Conservation (phyloP, 345 rosid genomes). For the Kernera saxatilis region DNA sequence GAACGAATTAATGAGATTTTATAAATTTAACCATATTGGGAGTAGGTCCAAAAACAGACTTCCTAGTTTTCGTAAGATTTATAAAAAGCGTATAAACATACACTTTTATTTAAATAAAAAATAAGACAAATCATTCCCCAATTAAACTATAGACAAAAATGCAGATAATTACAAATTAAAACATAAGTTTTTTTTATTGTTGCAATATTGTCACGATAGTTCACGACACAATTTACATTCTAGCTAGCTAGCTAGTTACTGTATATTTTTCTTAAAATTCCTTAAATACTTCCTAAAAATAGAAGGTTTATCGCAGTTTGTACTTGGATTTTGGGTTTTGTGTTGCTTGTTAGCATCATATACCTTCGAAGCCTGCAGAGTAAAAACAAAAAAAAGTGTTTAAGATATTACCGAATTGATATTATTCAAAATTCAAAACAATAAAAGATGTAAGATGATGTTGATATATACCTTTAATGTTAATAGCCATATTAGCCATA, state of each 20-base stretch:
- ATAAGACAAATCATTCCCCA: neutral
- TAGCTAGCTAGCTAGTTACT: neutral
- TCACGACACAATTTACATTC: neutral
- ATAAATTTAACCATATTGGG: neutral
- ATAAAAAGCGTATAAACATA: neutral
- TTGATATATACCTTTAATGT: neutral
- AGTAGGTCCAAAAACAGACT: neutral
- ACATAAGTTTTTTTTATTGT: neutral
- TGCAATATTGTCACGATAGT: neutral
- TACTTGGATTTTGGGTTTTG: conserved; percentile 18
- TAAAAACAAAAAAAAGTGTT: neutral
- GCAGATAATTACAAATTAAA: neutral
- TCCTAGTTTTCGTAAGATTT: conserved; percentile 3
- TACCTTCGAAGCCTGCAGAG: neutral
- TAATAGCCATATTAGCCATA: neutral
- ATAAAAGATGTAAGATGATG: too few species aligned
- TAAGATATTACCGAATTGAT: neutral
- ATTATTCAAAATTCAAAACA: neutral
- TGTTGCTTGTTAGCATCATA: neutral
- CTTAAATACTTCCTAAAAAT: conserved; percentile 9
- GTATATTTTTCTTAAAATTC: neutral
- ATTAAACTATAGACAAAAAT: neutral
- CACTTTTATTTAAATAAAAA: neutral
- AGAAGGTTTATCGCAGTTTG: neutral
- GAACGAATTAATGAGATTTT: conserved; percentile 5